Evolutionary conservation across 208 protist species (phyloP).

Genomic region (Crithidia acanthocephali): DNA sequence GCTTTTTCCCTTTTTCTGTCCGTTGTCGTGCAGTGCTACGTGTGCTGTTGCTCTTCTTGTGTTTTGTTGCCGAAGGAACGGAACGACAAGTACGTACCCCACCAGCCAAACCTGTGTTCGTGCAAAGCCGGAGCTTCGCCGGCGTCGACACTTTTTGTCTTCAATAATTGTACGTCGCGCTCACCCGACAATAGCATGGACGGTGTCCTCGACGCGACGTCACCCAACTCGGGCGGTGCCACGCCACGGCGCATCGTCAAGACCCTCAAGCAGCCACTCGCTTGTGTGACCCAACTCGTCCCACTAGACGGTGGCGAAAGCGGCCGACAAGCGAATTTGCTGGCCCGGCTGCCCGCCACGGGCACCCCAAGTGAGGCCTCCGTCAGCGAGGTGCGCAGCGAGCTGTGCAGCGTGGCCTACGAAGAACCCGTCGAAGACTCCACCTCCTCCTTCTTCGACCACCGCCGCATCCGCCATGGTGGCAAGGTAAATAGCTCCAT

Average conservation of each 20-base stretch:
- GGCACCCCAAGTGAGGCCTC: constrained; percentile 61
- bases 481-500: constrained; percentile 27
- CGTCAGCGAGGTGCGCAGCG: constrained; percentile 64
- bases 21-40: too few species aligned
- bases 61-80: too few species aligned
- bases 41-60: constrained; percentile 13
- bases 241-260: constrained; percentile 65
- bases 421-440: constrained; percentile 38
- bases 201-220: constrained; percentile 4
- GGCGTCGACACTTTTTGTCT: too few species aligned
- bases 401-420: constrained; percentile 46
- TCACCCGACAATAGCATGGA: constrained; percentile 1
- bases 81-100: too few species aligned
- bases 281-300: constrained; percentile 63
- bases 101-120: too few species aligned
- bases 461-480: constrained; percentile 24
- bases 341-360: constrained; percentile 44
- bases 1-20: too few species aligned
- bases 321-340: constrained; percentile 27
- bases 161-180: too few species aligned
- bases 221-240: constrained; percentile 16
- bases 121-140: too few species aligned
- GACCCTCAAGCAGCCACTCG: constrained; percentile 42
- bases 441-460: constrained; percentile 47
- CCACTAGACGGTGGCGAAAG: constrained; percentile 48